A percentile compares a stretch with the other conserved stretches of the same genome.
These are phyloP conservation scores for Suillus cothurnatus DNA, from an alignment of 768 basidiomycete genomes.

Conservation along the genomic window DNA sequence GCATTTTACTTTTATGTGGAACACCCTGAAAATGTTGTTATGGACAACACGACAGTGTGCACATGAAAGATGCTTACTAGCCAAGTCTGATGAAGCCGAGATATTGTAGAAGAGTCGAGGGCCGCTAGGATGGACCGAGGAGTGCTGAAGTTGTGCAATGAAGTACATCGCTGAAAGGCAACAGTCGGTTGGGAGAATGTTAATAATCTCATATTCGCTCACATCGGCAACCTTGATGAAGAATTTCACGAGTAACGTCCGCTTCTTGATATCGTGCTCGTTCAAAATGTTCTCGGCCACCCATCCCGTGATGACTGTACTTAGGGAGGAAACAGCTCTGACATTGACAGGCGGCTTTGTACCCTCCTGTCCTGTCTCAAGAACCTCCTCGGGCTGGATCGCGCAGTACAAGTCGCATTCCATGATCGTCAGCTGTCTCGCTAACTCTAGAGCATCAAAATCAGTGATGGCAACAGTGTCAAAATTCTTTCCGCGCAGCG, in stretches of 20 bases:
- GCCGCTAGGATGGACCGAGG: conserved; percentile 92
- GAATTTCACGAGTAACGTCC: conserved; percentile 79
- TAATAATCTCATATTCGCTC: conserved; percentile 34
- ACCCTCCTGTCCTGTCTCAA: conserved; percentile 80
- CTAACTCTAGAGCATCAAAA: conserved; percentile 90
- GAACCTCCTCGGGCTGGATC: conserved; percentile 85
- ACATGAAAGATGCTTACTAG: conserved; percentile 52
- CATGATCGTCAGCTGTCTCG: conserved; percentile 92
- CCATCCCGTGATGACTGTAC: conserved; percentile 94
- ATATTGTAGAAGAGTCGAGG: conserved; percentile 93
- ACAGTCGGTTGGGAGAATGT: conserved; percentile 15
- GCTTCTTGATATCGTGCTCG: conserved; percentile 86
- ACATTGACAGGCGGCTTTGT: conserved; percentile 68
- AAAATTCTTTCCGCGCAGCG: conserved; percentile 69
- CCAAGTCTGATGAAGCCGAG: conserved; percentile 93
- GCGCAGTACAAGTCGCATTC: conserved; percentile 86
- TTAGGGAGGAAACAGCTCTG: conserved; percentile 82
- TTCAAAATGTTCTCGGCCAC: conserved; percentile 92
- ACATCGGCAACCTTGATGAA: conserved; percentile 94
- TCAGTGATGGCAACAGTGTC: conserved; percentile 74
- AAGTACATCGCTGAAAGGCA: conserved; percentile 72
- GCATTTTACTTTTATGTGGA: conserved; percentile 79
- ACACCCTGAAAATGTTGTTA: conserved; percentile 55
- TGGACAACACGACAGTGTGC: background rate
- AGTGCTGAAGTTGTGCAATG: conserved; percentile 88